Evolutionary conservation across 495 filamentous ascomycete species (phyloP).

Genomic region (Aspergillus avenaceus): DNA sequence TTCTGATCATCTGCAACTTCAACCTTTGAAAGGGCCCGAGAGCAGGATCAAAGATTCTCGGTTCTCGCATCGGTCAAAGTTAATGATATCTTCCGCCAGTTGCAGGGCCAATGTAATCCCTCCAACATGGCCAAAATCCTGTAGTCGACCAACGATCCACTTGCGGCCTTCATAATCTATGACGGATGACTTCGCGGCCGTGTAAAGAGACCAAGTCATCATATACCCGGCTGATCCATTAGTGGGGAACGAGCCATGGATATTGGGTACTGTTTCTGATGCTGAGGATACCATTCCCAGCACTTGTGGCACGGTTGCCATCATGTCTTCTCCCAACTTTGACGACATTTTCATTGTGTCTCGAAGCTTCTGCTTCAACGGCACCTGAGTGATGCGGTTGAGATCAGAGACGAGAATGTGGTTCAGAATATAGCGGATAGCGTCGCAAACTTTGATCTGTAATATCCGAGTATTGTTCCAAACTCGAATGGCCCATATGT

Average conservation of each 20-base stretch:
- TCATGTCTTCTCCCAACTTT: conserved; percentile 35
- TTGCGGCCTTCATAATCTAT: conserved; percentile 17
- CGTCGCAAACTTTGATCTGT: conserved; percentile 21
- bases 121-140: conserved; percentile 18
- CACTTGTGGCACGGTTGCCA: conserved; percentile 43
- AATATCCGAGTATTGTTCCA: conserved; percentile 26
- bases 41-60: too few species aligned
- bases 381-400: conserved; percentile 5
- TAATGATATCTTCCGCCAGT: conserved; percentile 14
- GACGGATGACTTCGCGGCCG: conserved; percentile 22
- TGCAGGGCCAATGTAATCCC: conserved; percentile 19
- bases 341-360: conserved; percentile 27
- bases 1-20: too few species aligned
- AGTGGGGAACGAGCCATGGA: conserved; percentile 4
- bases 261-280: neutral
- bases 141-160: conserved; percentile 27
- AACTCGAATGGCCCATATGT: conserved; percentile 20
- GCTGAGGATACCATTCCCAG: conserved; percentile 16
- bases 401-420: conserved; percentile 12
- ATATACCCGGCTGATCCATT: conserved; percentile 29
- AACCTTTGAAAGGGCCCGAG: too few species aligned
- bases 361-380: conserved; percentile 19
- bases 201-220: conserved; percentile 33
- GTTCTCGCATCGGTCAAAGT: conserved; percentile 19
- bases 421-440: conserved; percentile 15